Evolutionary conservation across 2,329 filamentous ascomycete genomes (phyloP).

Genomic region (Penicillium thymicola): DNA sequence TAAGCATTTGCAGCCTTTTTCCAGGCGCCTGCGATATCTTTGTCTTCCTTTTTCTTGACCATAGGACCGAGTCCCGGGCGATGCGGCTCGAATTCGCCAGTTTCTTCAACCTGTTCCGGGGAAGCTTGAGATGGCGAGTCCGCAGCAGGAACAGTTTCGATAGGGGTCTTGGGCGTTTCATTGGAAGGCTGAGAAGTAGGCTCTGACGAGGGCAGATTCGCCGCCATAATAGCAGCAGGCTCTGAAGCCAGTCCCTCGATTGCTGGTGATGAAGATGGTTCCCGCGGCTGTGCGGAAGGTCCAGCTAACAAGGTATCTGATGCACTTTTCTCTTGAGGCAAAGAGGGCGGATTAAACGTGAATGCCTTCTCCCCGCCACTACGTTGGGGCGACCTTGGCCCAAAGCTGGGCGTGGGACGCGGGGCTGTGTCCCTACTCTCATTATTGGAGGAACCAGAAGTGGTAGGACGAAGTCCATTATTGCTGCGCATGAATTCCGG

Average conservation of each 20-base stretch:
- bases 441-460: constrained; percentile 26
- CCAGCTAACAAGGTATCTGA: constrained; percentile 15
- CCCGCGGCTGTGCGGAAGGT: constrained; percentile 20
- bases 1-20: constrained; percentile 73
- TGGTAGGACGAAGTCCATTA: constrained; percentile 31
- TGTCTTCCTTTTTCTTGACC: constrained; percentile 76
- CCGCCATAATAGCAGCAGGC: constrained; percentile 14
- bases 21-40: constrained; percentile 69
- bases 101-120: constrained; percentile 39
- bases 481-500: constrained; percentile 21
- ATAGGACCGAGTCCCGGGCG: constrained; percentile 85
- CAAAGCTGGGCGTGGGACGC: constrained; percentile 27
- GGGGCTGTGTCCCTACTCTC: constrained; percentile 20
- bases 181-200: neutral
- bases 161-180: constrained; percentile 12
- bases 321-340: constrained; percentile 11
- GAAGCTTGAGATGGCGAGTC: constrained; percentile 14
- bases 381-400: constrained; percentile 29
- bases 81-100: constrained; percentile 51
- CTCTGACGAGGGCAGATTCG: constrained; percentile 7
- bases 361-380: constrained; percentile 33
- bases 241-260: constrained; percentile 14
- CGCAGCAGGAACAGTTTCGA: constrained; percentile 2
- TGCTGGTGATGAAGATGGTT: constrained; percentile 12
- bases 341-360: constrained; percentile 10